phyloP scores from a whole-genome alignment of 2,329 filamentous ascomycete genomes.

The Aspergillaceae sp. region DNA sequence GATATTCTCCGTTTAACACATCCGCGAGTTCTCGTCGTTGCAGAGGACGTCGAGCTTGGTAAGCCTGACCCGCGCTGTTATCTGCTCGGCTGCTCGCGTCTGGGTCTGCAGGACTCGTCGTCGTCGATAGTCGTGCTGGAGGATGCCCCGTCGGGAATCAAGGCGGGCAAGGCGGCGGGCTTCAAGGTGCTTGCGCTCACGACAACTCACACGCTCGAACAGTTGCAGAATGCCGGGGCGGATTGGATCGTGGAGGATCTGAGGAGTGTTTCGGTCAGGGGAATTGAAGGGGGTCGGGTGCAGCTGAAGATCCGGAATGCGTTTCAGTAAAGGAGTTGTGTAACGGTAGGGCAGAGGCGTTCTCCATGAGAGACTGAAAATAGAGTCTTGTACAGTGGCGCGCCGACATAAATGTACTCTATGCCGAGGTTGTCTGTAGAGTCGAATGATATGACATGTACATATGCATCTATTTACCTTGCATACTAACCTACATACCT shows the following conservation, averaged over 20 bases:
- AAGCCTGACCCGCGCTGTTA: conserved; percentile 75
- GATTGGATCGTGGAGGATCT: conserved; percentile 83
- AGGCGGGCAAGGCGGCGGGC: conserved; percentile 73
- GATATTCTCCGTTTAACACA: conserved; percentile 55
- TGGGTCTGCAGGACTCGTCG: conserved; percentile 43
- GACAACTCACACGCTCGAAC: conserved; percentile 68
- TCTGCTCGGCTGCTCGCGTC: conserved; percentile 54
- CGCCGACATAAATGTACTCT: neutral
- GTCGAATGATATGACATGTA: conserved; percentile 4
- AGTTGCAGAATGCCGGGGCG: conserved; percentile 66
- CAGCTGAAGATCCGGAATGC: conserved; percentile 61
- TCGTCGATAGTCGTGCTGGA: conserved; percentile 67
- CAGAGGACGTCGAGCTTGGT: conserved; percentile 64
- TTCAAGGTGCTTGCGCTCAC: conserved; percentile 77
- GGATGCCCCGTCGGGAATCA: conserved; percentile 79
- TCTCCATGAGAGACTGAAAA: neutral
- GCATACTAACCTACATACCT: conserved; percentile 1
- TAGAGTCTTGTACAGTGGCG: too few relatives aligned
- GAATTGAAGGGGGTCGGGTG: conserved; percentile 49
- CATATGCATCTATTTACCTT: conserved; percentile 6
- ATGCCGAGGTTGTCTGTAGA: neutral
- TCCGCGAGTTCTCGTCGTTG: conserved; percentile 61
- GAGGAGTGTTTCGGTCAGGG: conserved; percentile 58
- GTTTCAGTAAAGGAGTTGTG: conserved; percentile 20
- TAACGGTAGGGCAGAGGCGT: neutral